A percentile compares a stretch with the other conserved stretches of the same genome.
phyloP scores from a whole-genome alignment of 2,329 filamentous ascomycete species.

The Dryadomyces sulphureus region DNA sequence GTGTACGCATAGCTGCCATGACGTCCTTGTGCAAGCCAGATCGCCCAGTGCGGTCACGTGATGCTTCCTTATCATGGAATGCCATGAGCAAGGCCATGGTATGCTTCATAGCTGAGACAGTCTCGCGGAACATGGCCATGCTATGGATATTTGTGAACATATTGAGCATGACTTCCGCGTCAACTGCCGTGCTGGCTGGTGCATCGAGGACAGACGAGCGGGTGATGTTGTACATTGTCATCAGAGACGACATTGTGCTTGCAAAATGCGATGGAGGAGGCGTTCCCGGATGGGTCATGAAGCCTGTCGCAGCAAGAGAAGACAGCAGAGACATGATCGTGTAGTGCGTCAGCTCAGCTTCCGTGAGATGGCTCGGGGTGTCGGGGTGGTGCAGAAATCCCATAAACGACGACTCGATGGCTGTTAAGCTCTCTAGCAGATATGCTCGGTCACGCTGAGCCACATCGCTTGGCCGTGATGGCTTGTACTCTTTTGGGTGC shows the following conservation, averaged over 20 bases:
- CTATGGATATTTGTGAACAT: slow-evolving; percentile 20
- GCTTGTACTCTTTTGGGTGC: slow-evolving; percentile 35
- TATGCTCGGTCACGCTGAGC: slow-evolving; percentile 28
- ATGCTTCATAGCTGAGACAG: slow-evolving; percentile 18
- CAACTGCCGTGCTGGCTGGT: background rate
- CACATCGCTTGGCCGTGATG: slow-evolving; percentile 21
- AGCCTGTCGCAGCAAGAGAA: slow-evolving; percentile 11
- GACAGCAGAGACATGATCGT: slow-evolving; percentile 26
- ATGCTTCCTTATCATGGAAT: slow-evolving; percentile 18
- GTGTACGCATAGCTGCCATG: slow-evolving; percentile 16
- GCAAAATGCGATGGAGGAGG: background rate
- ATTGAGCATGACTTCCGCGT: slow-evolving; percentile 11
- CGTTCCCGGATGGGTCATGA: slow-evolving; percentile 10
- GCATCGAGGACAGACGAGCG: slow-evolving; percentile 1
- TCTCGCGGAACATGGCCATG: slow-evolving; percentile 22
- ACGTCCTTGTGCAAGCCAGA: slow-evolving; percentile 19
- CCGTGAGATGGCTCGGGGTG: slow-evolving; percentile 20
- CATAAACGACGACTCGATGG: slow-evolving; percentile 26
- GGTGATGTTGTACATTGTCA: slow-evolving; percentile 6
- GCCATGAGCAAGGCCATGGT: slow-evolving; percentile 16
- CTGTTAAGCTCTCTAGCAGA: slow-evolving; percentile 24
- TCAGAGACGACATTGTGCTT: slow-evolving; percentile 1
- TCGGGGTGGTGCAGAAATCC: slow-evolving; percentile 20
- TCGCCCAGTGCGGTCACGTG: slow-evolving; percentile 19
- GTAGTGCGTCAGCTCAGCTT: slow-evolving; percentile 28